A percentile compares a stretch with the other conserved stretches of the same genome.
Evolutionary conservation across 164 flowering plant species (phyloP).

Genomic region (Vitis rupestris): DNA sequence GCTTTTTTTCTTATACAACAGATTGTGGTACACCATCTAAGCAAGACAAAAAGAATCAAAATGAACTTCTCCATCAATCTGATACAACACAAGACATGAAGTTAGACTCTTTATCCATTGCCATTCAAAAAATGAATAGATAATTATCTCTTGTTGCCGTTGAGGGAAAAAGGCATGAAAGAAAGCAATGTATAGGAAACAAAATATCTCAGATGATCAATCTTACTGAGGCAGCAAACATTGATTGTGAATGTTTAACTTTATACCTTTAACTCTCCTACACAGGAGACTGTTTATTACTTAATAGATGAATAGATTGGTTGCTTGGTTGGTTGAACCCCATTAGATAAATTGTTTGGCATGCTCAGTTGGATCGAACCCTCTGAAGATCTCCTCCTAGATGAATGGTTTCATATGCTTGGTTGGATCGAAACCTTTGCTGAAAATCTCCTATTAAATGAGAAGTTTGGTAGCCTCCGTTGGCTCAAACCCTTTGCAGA

Average conservation of each 20-base stretch:
- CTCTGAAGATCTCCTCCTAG: too few relatives aligned
- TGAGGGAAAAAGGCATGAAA: background rate
- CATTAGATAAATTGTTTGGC: too few relatives aligned
- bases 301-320: background rate
- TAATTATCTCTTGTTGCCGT: background rate
- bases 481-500: conserved; percentile 35
- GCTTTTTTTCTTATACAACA: too few relatives aligned
- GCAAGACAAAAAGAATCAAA: too few relatives aligned
- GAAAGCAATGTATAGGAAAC: background rate
- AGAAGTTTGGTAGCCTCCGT: conserved; percentile 7
- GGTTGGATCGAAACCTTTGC: too few relatives aligned
- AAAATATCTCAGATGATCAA: background rate
- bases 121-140: background rate
- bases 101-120: background rate
- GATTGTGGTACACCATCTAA: too few relatives aligned
- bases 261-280: background rate
- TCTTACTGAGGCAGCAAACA: background rate
- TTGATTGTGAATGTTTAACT: background rate
- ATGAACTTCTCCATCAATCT: background rate
- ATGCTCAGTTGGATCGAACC: too few relatives aligned
- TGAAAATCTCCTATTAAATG: background rate
- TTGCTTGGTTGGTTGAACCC: too few relatives aligned
- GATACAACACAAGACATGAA: background rate
- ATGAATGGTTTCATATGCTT: too few relatives aligned
- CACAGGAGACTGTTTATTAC: background rate